phyloP scores from a whole-genome alignment of 2,329 filamentous ascomycete species.

The Bisporella sp. region DNA sequence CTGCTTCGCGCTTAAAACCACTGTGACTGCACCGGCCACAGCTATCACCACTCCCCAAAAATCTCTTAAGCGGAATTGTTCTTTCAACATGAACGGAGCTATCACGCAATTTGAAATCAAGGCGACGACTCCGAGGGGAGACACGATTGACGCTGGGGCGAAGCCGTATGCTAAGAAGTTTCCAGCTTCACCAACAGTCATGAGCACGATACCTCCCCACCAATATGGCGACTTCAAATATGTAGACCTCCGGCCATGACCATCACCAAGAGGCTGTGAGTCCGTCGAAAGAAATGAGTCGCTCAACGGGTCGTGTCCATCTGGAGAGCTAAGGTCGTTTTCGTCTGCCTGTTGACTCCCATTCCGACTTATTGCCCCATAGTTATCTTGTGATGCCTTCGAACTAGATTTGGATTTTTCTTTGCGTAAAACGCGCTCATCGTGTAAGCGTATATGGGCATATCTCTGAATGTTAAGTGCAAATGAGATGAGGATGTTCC shows the following conservation, averaged over 20 bases:
- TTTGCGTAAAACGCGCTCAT: constrained; percentile 55
- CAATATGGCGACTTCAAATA: constrained; percentile 92
- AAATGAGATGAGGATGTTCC: constrained; percentile 90
- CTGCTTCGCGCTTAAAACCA: constrained; percentile 84
- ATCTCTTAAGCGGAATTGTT: constrained; percentile 78
- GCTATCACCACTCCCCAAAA: constrained; percentile 84
- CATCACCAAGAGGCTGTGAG: constrained; percentile 31
- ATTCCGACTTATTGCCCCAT: constrained; percentile 35
- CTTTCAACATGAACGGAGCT: constrained; percentile 88
- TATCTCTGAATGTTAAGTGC: constrained; percentile 96
- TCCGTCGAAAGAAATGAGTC: constrained; percentile 41
- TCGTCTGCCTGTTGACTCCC: constrained; percentile 21
- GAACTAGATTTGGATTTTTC: constrained; percentile 45
- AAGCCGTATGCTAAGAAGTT: constrained; percentile 98
- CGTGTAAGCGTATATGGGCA: constrained; percentile 78
- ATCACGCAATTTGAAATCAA: constrained; percentile 96
- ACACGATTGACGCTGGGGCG: constrained; percentile 94
- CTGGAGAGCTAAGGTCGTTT: constrained; percentile 27
- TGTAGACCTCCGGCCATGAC: constrained; percentile 39
- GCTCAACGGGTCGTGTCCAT: constrained; percentile 46
- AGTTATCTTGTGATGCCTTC: constrained; percentile 26
- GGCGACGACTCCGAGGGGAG: constrained; percentile 92
- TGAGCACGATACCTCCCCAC: constrained; percentile 91
- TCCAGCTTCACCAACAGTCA: constrained; percentile 86
- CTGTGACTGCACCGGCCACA: constrained; percentile 79